A percentile compares a stretch with the other conserved stretches of the same genome.
Conservation (phyloP, 2,329 filamentous ascomycete species). For the Ilyonectria destructans region DNA sequence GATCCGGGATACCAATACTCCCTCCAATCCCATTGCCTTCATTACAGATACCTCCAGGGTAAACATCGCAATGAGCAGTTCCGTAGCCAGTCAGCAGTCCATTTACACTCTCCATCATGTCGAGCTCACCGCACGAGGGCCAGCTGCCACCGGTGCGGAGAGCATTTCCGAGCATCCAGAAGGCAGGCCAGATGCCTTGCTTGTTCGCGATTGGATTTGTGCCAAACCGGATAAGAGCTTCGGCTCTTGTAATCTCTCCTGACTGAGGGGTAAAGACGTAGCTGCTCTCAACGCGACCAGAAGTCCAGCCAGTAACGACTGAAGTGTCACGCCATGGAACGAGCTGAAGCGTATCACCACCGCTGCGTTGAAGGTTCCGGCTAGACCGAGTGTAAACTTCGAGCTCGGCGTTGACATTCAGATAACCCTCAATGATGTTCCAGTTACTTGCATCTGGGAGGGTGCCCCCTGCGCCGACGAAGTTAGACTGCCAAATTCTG, state of each 20-base stretch:
- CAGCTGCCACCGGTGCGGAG: constrained; percentile 42
- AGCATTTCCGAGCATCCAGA: constrained; percentile 46
- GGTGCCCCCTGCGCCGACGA: constrained; percentile 57
- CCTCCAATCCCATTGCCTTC: constrained; percentile 61
- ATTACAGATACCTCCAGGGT: constrained; percentile 62
- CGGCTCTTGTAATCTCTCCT: constrained; percentile 58
- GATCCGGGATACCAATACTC: constrained; percentile 54
- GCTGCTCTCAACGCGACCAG: constrained; percentile 65
- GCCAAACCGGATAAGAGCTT: constrained; percentile 54
- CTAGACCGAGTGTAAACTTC: constrained; percentile 62
- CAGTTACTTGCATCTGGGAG: constrained; percentile 58
- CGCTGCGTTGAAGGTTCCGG: constrained; percentile 65
- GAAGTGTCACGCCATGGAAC: constrained; percentile 59
- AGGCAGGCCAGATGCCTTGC: constrained; percentile 58
- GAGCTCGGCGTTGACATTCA: constrained; percentile 64
- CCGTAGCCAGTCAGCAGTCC: constrained; percentile 22
- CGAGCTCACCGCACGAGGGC: constrained; percentile 44
- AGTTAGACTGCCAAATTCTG: constrained; percentile 63
- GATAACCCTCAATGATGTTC: constrained; percentile 60
- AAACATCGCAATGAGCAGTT: constrained; percentile 41
- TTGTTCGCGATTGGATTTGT: constrained; percentile 58
- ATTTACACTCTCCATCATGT: constrained; percentile 43
- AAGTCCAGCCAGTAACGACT: constrained; percentile 61
- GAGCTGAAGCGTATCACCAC: constrained; percentile 65
- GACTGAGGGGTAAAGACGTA: constrained; percentile 62